These are phyloP conservation scores for Geotrichum macrosporum DNA, from an alignment of 1,139 yeast genomes.

Conservation along the genomic window DNA sequence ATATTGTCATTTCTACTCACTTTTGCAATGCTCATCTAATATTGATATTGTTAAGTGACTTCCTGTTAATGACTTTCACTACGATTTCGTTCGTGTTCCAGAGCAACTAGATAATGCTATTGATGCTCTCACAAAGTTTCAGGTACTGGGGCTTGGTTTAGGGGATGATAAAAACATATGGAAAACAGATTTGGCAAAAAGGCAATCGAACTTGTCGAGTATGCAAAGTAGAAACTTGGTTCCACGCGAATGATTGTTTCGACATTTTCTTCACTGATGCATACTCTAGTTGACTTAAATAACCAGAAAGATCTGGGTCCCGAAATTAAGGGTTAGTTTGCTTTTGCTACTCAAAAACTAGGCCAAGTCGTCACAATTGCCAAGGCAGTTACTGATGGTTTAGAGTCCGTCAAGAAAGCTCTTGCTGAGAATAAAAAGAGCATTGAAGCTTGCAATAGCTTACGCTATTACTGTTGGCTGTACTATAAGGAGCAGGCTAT, in stretches of 20 bases:
- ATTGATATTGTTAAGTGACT: conserved; percentile 78
- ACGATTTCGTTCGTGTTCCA: conserved; percentile 93
- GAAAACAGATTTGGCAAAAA: conserved; percentile 89
- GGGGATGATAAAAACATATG: conserved; percentile 99
- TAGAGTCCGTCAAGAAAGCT: conserved; percentile 58
- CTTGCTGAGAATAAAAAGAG: conserved; percentile 84
- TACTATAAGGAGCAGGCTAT: conserved; percentile 82
- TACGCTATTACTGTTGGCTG: conserved; percentile 89
- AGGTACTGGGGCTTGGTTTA: conserved; percentile 90
- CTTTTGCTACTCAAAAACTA: conserved; percentile 95
- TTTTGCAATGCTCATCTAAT: conserved; percentile 98
- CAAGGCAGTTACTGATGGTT: conserved; percentile 65
- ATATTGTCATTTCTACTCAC: conserved; percentile 80
- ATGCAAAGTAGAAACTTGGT: conserved; percentile 82
- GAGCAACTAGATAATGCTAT: conserved; percentile 87
- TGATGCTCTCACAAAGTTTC: conserved; percentile 58
- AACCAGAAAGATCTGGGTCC: conserved; percentile 87
- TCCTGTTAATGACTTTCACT: conserved; percentile 94
- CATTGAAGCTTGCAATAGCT: conserved; percentile 75
- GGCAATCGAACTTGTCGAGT: conserved; percentile 75
- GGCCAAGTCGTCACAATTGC: conserved; percentile 86
- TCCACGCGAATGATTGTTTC: conserved; percentile 84
- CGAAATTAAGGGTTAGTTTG: conserved; percentile 94
- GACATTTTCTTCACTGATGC: conserved; percentile 93
- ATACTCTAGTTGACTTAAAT: conserved; percentile 94